A percentile compares a stretch with the other conserved stretches of the same genome.
Conservation (phyloP, 352 stramenopile species). For the Phytophthora foliorum region DNA sequence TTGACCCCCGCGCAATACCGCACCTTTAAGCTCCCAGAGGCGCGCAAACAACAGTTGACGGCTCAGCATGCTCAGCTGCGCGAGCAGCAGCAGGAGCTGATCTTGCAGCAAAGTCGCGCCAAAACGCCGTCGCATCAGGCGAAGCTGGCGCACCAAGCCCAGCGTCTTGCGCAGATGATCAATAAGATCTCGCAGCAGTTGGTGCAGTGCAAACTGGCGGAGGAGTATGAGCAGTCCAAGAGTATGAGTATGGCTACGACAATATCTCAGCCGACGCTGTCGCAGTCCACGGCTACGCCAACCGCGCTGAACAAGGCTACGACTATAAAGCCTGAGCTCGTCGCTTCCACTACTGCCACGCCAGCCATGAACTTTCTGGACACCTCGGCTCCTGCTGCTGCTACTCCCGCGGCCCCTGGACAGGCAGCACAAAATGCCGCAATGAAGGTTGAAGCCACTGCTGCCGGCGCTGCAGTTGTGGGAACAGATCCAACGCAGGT, state of each 20-base stretch:
- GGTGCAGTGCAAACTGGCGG: conserved; percentile 83
- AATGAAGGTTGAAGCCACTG: conserved; percentile 26
- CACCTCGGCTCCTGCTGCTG: conserved; percentile 17
- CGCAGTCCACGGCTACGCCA: conserved; percentile 36
- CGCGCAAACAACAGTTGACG: conserved; percentile 75
- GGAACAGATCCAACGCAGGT: conserved; percentile 2
- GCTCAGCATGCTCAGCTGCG: conserved; percentile 77
- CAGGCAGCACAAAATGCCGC: conserved; percentile 16
- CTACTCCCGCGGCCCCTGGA: conserved; percentile 23
- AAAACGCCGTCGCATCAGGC: conserved; percentile 78
- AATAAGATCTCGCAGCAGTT: conserved; percentile 90
- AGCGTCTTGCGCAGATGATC: conserved; percentile 84
- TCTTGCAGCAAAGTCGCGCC: conserved; percentile 74
- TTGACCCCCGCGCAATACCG: conserved; percentile 79
- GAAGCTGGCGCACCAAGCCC: conserved; percentile 79
- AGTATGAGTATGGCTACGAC: conserved; percentile 45
- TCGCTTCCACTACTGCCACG: conserved; percentile 16
- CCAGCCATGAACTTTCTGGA: conserved; percentile 23
- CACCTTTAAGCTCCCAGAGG: conserved; percentile 76
- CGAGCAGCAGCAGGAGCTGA: conserved; percentile 84
- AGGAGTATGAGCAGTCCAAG: conserved; percentile 83
- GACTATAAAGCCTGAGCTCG: conserved; percentile 43
- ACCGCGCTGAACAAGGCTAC: conserved; percentile 50
- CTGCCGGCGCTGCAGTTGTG: neutral
- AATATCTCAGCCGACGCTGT: conserved; percentile 29